Base-by-base conservation (phyloP, 2,329 filamentous ascomycete genomes). In the Tolypocladium amazonense region DNA sequence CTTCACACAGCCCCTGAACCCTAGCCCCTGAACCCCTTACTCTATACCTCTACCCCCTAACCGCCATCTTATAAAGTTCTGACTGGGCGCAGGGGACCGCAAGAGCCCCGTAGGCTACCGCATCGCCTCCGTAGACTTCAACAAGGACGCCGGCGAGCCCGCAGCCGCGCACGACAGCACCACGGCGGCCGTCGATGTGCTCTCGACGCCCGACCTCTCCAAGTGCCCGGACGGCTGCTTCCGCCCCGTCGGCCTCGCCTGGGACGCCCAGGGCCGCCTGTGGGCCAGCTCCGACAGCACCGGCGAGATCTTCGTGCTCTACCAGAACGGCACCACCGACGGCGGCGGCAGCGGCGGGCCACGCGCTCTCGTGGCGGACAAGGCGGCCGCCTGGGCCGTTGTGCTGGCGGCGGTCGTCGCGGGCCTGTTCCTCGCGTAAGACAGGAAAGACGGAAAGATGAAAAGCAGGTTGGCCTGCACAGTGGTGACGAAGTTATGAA, bases 261-360 rank as follows among this genome's bases (percentile, higher is more conserved):
- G 78, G 63, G 80, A 83, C 68, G 63, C 63, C 11, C 65, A 77
- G 50, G 82, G 79, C 9, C 74, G 86, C 8, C 71, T 89, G 11
- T 89, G 82, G 71, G 80, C 88, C 75, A 81, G 76, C 60, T 84
- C 80, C 5, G 87, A 89, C 68, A 69, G 76, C 18, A 86, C 85
- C 0, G 87, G 86, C 7, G 86, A 89, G 75, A 79, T 89, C 50
- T 88, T 82, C 65, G 79, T 88, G 5, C 67, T 85, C 58, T 67
- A 70, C n/a, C 56, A 62, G 30, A 52, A 35, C 23, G 57, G 38
- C 50, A 56, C 60, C 33, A 57, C 60, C 20, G 58, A 59, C 52
- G 59, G 63, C 20, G 57, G 55, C 6, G 61, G 59, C 33, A 62
- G 59, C 30, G 55, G 18, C 39, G 50, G 45, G 23, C 27, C 57